Base-by-base conservation (phyloP, 2,329 filamentous ascomycete genomes). In the Botrytis byssoidea region DNA sequence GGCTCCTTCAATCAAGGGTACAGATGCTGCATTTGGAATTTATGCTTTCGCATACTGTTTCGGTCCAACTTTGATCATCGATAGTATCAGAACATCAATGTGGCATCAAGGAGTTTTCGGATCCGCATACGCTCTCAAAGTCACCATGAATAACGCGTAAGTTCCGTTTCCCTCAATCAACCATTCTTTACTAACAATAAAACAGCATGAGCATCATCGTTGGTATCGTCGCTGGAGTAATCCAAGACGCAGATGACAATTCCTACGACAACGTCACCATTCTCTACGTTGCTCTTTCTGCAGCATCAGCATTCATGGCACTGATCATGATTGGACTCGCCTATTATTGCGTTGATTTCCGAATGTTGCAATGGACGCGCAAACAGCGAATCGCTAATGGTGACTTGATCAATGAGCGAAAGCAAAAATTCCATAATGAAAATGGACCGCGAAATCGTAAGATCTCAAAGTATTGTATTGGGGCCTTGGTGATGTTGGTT, bases 61-160 rank as follows among this genome's bases (percentile, higher is more conserved):
- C 2, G 88, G 88, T 0, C 88, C 88, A 0, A 89, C 88, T 0
- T 83, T 85, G 5, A 88, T 90, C 74, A 89, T 91, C 70, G 89
- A 91, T 77, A 83, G 86, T 35, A 88, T 90, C 40, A 86, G 89
- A 25, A 89, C 88, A 0, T 85, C 85, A 0, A 85, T 91, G 80
- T 89, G 87, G 86, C 84, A 89, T 40, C 86, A 88, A 73, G 86
- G 86, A 3, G 86, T 89, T 0, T 91, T 90, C 74, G 89, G 88
- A 0, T 86, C 87, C 0, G 89, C 86, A 0, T 90, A 90, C 74
- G 84, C 87, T 1, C 80, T 90, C 73, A 91, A 91, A 74, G 85
- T 90, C 51, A 86, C 86, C 35, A 87, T 90, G 78, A 90, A 90
- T 78, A 91, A 91, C 72, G 82, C 83, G 83, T 84, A n/a, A 46